Base-by-base conservation (phyloP, 305 asterid species). In the Fraxinus angustifolia region DNA sequence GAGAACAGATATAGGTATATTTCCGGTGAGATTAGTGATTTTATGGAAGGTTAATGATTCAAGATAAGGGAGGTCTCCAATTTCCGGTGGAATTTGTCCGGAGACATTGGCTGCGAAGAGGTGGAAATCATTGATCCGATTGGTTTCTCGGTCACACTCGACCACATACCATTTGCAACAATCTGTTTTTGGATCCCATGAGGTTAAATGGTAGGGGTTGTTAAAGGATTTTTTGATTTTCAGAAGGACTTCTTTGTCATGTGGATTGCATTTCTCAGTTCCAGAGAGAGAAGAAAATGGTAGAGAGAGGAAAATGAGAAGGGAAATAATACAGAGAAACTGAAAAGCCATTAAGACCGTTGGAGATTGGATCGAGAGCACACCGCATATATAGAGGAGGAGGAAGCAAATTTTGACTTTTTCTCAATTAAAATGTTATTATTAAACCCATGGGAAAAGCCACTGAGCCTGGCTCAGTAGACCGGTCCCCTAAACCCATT, bases 21-120 rank as follows among this genome's bases (percentile, higher is more conserved):
- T 68, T 68, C 74, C 74, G 38, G 74, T 68, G 21, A 68, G 74
- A 30, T 68, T 68, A 68, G 74, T 68, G 40, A 68, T 68, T 26
- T 68, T 68, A 30, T 68, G 74, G 19, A 68, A 68, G 19, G 36
- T 68, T 26, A 68, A 30, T 4, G 74, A 68, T 26, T 68, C 74
- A 30, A 68, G 74, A 28, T 68, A 68, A 30, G 74, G 74, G 38
- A 68, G 74, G 8, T 68, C 19, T 2, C 38, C 74, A 21, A 68
- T 68, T 68, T 30, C 74, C 10, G 38, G 17, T 1, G 74, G 74
- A 5, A 68, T 68, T 68, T 68, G 38, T 4, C 74, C 74, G 74
- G 74, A 68, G 74, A 68, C 38, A 30, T 68, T 28, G 40, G 74
- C 74, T 4, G 74, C 17, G 74, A 68, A 68, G 38, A 68, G 74